Percentiles rank a stretch among this genome's conserved stretches.
These are phyloP conservation scores for Fomitopsis pinicola DNA, from an alignment of 1,284 basidiomycete species.

Conservation along the genomic window DNA sequence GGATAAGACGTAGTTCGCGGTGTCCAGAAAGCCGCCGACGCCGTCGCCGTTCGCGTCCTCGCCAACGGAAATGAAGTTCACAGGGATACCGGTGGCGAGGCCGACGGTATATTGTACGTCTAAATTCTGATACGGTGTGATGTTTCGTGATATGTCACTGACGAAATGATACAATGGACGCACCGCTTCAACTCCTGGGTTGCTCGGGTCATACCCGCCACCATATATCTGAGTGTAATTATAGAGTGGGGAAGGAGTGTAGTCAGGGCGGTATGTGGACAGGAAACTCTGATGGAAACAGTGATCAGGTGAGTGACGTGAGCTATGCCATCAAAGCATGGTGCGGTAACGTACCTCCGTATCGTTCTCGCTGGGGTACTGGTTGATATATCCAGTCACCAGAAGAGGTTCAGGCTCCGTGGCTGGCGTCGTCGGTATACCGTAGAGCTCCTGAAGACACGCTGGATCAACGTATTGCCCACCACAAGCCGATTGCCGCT, in stretches of 20 bases:
- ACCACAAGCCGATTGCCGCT: conserved; percentile 1
- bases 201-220: conserved; percentile 38
- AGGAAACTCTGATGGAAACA: conserved; percentile 41
- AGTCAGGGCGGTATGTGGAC: conserved; percentile 42
- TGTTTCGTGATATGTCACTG: neutral
- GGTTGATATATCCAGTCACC: conserved; percentile 52
- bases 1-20: conserved; percentile 25
- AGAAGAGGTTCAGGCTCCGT: conserved; percentile 46
- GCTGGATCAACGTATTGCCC: conserved; percentile 41
- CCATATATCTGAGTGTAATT: conserved; percentile 54
- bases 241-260: conserved; percentile 44
- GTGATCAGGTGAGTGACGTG: conserved; percentile 19
- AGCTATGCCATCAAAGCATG: no score
- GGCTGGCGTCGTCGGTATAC: conserved; percentile 40
- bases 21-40: conserved; percentile 21
- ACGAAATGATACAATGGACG: conserved; percentile 3
- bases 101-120: conserved; percentile 66
- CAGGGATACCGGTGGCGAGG: conserved; percentile 30
- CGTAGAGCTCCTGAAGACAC: conserved; percentile 53
- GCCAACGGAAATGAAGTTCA: conserved; percentile 44
- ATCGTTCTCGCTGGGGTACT: conserved; percentile 50
- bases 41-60: conserved; percentile 17
- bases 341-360: conserved; percentile 29
- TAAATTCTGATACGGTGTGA: conserved; percentile 32
- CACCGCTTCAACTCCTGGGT: conserved; percentile 18